Evolutionary conservation across 139 green algal species (phyloP).

Genomic region (Eudorina sp.): DNA sequence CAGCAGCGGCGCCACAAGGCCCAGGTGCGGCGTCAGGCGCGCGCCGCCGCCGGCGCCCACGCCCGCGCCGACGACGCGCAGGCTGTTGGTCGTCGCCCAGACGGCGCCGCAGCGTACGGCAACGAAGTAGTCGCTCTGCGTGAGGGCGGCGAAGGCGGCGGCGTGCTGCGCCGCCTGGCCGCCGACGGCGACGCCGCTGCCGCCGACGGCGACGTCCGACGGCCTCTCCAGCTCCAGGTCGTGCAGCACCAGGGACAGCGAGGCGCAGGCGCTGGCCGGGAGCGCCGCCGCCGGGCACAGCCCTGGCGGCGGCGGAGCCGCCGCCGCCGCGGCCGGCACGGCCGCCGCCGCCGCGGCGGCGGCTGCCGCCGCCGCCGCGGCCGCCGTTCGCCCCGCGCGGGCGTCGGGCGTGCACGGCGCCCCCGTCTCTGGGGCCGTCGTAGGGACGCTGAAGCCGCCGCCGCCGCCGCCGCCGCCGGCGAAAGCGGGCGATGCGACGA

Average conservation of each 20-base stretch:
- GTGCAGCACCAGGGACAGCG: background rate
- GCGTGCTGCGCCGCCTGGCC: background rate
- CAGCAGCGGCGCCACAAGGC: slow-evolving; percentile 22
- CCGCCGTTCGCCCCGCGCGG: background rate
- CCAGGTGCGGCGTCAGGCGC: slow-evolving; percentile 26
- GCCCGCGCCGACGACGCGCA: slow-evolving; percentile 13
- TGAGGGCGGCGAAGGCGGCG: slow-evolving; percentile 18
- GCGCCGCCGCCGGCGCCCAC: background rate
- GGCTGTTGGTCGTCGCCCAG: background rate
- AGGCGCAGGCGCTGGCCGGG: slow-evolving; percentile 6
- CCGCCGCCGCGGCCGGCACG: background rate
- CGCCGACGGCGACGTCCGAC: slow-evolving; percentile 26
- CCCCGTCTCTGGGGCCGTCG: background rate
- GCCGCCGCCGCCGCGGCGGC: background rate
- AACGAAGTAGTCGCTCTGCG: slow-evolving; percentile 30
- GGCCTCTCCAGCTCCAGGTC: slow-evolving; percentile 26
- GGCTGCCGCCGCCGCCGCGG: background rate
- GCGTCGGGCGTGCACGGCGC: background rate
- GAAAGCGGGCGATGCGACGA: background rate
- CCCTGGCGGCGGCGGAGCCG: background rate
- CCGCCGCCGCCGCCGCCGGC: background rate
- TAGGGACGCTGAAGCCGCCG: background rate
- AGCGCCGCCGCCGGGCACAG: background rate
- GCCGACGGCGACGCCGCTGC: background rate
- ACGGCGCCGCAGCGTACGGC: slow-evolving; percentile 9